Conservation (phyloP, 805 yeast genomes). For the Metschnikowia gelsemii region DNA sequence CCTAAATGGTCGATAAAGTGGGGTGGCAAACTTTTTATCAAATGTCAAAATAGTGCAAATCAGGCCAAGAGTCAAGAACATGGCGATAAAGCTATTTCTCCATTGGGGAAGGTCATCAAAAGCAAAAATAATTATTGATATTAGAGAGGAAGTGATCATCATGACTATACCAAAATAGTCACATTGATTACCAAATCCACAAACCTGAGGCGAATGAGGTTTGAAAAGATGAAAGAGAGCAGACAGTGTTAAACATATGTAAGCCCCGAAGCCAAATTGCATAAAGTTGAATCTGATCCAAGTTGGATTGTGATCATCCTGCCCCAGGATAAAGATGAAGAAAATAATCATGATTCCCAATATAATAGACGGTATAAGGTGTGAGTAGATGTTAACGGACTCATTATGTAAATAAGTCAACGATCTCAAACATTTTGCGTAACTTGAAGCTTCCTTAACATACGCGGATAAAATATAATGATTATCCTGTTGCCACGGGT, state of each 20-base stretch:
- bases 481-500: conserved; percentile 74
- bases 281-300: conserved; percentile 52
- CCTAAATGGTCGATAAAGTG: conserved; percentile 71
- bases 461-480: conserved; percentile 65
- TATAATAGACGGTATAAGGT: conserved; percentile 47
- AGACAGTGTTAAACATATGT: conserved; percentile 59
- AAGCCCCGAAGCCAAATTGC: conserved; percentile 57
- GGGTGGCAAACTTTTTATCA: conserved; percentile 62
- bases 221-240: conserved; percentile 67
- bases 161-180: conserved; percentile 77
- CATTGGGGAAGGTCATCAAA: conserved; percentile 44
- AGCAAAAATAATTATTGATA: conserved; percentile 37
- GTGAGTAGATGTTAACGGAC: conserved; percentile 69
- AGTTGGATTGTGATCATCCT: background rate
- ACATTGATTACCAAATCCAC: conserved; percentile 61
- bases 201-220: conserved; percentile 58
- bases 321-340: background rate
- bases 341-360: conserved; percentile 19
- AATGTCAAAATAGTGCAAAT: conserved; percentile 65
- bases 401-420: conserved; percentile 65
- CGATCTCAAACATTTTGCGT: conserved; percentile 45
- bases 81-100: conserved; percentile 37
- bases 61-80: conserved; percentile 56
- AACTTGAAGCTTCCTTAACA: conserved; percentile 54
- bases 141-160: conserved; percentile 48